Conservation (phyloP, 2,329 filamentous ascomycete species). For the Hymenoscyphus fructigenus region DNA sequence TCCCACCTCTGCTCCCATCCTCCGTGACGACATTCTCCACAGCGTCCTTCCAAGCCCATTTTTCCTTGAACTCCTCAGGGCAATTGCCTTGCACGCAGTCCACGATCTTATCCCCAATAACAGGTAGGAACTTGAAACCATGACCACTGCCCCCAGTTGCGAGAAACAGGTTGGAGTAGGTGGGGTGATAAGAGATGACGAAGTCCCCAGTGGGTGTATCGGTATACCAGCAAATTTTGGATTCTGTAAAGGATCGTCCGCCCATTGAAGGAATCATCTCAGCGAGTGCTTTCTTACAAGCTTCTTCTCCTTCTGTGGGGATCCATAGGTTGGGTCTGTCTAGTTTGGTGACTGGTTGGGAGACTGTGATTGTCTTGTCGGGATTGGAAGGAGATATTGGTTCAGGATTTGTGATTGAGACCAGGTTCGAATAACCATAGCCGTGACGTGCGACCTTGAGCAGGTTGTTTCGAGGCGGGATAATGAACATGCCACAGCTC, state of each 20-base stretch:
- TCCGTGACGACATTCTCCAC: conserved; percentile 31
- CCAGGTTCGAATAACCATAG: conserved; percentile 53
- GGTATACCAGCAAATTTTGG: conserved; percentile 63
- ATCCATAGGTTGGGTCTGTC: conserved; percentile 26
- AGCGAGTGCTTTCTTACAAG: conserved; percentile 24
- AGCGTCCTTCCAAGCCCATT: conserved; percentile 52
- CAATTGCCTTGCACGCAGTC: conserved; percentile 41
- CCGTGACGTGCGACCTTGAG: conserved; percentile 62
- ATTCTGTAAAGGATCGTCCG: conserved; percentile 50
- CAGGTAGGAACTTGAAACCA: conserved; percentile 51
- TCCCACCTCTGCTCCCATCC: conserved; percentile 35
- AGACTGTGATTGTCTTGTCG: conserved; percentile 20
- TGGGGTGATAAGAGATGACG: conserved; percentile 56
- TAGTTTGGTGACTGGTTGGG: conserved; percentile 25
- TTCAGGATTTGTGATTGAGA: conserved; percentile 26
- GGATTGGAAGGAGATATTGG: neutral
- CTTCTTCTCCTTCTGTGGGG: conserved; percentile 26
- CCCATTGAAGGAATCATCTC: conserved; percentile 55
- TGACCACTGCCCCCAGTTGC: conserved; percentile 50
- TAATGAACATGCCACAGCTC: conserved; percentile 69
- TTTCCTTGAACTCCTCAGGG: conserved; percentile 45
- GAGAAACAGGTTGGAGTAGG: conserved; percentile 46
- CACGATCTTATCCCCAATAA: conserved; percentile 46
- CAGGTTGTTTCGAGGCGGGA: conserved; percentile 58
- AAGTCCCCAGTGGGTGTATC: conserved; percentile 66